These are phyloP conservation scores for Chlamydomonas sphaeroides DNA, from an alignment of 139 green algal genomes.

Conservation along the genomic window DNA sequence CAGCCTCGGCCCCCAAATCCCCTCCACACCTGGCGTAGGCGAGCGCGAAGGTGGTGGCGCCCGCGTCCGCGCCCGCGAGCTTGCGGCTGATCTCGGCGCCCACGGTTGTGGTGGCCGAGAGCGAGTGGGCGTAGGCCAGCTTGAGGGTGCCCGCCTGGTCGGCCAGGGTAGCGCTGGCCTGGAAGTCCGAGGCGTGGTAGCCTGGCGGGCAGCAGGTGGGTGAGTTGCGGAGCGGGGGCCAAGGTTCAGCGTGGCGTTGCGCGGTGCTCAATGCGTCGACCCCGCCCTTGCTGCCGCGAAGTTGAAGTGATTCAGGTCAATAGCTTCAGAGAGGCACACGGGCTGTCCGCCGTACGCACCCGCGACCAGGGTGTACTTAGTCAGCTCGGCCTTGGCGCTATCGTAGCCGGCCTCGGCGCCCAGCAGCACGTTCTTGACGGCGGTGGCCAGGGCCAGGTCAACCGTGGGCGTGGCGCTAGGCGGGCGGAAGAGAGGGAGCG, in stretches of 20 bases:
- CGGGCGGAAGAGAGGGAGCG: too few species aligned
- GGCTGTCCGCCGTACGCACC: neutral
- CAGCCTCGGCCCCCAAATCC: too few species aligned
- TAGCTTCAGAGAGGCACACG: too few species aligned
- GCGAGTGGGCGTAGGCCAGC: constrained; percentile 1
- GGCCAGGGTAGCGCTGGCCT: constrained; percentile 12
- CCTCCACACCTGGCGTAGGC: too few species aligned
- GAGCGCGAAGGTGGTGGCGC: constrained; percentile 8
- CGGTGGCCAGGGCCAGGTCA: constrained; percentile 3
- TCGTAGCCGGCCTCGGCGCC: constrained; percentile 25
- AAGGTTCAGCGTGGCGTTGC: too few species aligned
- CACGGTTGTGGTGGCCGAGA: neutral
- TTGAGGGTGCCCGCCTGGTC: constrained; percentile 29
- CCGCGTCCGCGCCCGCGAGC: neutral
- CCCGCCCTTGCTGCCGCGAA: too few species aligned
- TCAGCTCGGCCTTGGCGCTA: constrained; percentile 19
- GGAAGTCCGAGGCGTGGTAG: constrained; percentile 32
- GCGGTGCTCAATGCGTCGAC: too few species aligned
- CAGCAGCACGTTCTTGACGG: constrained; percentile 14
- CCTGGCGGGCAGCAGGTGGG: too few species aligned
- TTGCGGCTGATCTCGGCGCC: constrained; percentile 23
- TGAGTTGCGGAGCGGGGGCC: too few species aligned
- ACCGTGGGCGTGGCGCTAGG: constrained; percentile 18
- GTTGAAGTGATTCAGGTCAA: too few species aligned
- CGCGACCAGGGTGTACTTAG: constrained; percentile 24